Evolutionary conservation across 2,329 filamentous ascomycete species (phyloP), one percentile per base, ranked within the genome.

Genomic region (Mollisia scopiformis): DNA sequence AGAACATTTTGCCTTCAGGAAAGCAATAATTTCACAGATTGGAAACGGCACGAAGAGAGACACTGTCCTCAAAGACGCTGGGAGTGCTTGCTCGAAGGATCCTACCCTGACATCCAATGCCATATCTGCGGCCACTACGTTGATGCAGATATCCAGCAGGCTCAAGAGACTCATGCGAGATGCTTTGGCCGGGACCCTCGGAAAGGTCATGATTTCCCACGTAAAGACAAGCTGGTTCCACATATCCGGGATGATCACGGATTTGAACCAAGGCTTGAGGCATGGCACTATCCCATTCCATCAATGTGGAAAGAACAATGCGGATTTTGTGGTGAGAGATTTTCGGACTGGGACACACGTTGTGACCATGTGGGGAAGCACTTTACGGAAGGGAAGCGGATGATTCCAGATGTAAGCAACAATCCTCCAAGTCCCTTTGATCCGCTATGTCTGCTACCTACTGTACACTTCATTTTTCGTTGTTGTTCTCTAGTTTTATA

Each of bases 31-130:
- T 10, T 39, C 21, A 33, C 57, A 21, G 57, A 58, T 23, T 54
- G 57, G 49, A 58, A 54, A 47, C 7, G 57, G 8, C 57, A 58
- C 39, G 57, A 58, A 19, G 57, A 58, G 31, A 58, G 39, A 6
- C 57, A 58, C 16, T 58, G 49, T 27, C 57, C 50, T 21, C 57
- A 58, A 23, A 41, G 37, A 54, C 28, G 50, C 23, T 58, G 57
- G 57, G 37, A 58, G 43, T 58, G 50, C 27, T 31, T 58, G 11
- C 47, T 58, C 10, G 25, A 46, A 6, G 57, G 39, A 30, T 28
- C 14, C 2, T 46, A 13, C 6, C 35, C 35, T 21, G 27, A 30
- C 21, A 31, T 39, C 6, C 14, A 28, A 1, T 58, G 57, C n/a
- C 30, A 37, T 49, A 4, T 54, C 10, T 58, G 57, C 31, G 28